A percentile compares a stretch with the other conserved stretches of the same genome.
These are phyloP conservation scores for Geranomyces variabilis DNA, from an alignment of 192 early-diverging fungal genomes.

Conservation along the genomic window DNA sequence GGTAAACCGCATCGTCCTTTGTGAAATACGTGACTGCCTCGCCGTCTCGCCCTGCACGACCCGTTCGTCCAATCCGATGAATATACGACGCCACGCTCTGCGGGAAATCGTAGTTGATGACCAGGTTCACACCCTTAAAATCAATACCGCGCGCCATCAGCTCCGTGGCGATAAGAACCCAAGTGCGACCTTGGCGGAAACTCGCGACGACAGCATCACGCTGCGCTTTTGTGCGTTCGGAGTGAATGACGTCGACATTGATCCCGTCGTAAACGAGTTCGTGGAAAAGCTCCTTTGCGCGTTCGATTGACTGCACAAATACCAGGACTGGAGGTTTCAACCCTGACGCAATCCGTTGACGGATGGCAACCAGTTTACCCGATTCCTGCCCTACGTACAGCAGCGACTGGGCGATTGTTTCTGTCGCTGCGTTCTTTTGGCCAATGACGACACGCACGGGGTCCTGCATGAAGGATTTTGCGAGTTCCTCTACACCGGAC, in stretches of 20 bases:
- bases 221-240: conserved; percentile 90
- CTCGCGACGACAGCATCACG: conserved; percentile 87
- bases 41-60: conserved; percentile 90
- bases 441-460: conserved; percentile 91
- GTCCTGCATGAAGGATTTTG: conserved; percentile 86
- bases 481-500: conserved; percentile 86
- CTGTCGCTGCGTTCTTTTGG: conserved; percentile 85
- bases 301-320: conserved; percentile 97
- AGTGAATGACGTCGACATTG: conserved; percentile 98
- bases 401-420: conserved; percentile 86
- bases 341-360: conserved; percentile 78
- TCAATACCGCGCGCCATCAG: conserved; percentile 98
- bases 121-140: conserved; percentile 95
- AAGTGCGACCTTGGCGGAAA: conserved; percentile 87
- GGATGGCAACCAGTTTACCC: conserved; percentile 91
- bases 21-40: conserved; percentile 95
- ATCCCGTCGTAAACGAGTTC: conserved; percentile 97
- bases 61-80: conserved; percentile 97
- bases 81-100: conserved; percentile 90
- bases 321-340: conserved; percentile 92
- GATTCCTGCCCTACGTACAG: conserved; percentile 91
- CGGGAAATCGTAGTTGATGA: conserved; percentile 99
- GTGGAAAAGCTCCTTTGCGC: conserved; percentile 94
- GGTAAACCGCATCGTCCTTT: conserved; percentile 85
- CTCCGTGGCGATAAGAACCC: conserved; percentile 96